Conservation (phyloP, 768 basidiomycete genomes). For the Russula sp. region DNA sequence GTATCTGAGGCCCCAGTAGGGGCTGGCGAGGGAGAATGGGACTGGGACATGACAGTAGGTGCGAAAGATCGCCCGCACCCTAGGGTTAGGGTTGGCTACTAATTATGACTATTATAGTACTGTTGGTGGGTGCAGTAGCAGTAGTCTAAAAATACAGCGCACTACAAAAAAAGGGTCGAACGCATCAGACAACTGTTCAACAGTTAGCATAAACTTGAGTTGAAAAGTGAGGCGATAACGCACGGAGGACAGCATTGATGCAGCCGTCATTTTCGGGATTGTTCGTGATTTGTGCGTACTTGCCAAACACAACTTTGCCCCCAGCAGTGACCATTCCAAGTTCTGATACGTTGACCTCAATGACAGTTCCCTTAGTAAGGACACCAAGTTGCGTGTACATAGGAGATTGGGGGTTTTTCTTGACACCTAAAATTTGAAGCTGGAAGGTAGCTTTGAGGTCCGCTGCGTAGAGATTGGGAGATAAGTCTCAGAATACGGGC, state of each 20-base stretch:
- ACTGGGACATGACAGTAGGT: conserved; percentile 32
- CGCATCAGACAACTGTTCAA: conserved; percentile 19
- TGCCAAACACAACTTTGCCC: conserved; percentile 91
- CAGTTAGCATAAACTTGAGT: neutral
- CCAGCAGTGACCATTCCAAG: conserved; percentile 96
- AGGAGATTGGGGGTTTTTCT: conserved; percentile 99
- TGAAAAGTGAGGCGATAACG: conserved; percentile 36
- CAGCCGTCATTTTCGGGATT: conserved; percentile 97
- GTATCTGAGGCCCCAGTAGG: conserved; percentile 31
- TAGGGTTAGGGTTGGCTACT: conserved; percentile 25
- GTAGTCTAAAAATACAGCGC: conserved; percentile 12
- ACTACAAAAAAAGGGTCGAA: neutral
- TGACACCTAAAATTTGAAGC: conserved; percentile 93
- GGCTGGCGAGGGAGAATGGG: conserved; percentile 35
- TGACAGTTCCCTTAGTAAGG: conserved; percentile 95
- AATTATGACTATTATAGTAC: neutral
- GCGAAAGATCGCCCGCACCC: neutral
- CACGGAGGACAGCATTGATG: conserved; percentile 90
- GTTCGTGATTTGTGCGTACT: conserved; percentile 92
- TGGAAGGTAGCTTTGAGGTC: conserved; percentile 99
- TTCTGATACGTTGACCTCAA: conserved; percentile 99
- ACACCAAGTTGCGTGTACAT: conserved; percentile 97
- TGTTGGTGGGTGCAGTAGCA: neutral
- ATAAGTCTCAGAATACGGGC: neutral
- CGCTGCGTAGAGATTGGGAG: conserved; percentile 48